Evolutionary conservation across 2,329 filamentous ascomycete species (phyloP), one percentile per base, ranked within the genome.

Genomic region (Ambrosiella cleistominuta): DNA sequence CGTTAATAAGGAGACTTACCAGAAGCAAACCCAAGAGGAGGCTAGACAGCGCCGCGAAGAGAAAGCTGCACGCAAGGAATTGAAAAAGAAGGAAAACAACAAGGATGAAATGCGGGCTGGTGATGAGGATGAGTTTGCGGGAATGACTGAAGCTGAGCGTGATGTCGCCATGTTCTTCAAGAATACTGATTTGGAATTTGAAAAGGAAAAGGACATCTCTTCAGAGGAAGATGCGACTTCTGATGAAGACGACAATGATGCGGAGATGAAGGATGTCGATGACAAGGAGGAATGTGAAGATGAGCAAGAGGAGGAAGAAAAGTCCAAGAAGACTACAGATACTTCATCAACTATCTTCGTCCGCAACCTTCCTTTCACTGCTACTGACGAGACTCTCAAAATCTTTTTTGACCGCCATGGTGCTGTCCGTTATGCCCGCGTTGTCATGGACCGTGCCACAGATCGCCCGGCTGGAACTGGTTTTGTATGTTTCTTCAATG

Each of bases 291-390:
- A 72, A 0, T 68, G 70, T 7, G 69, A 70, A 4, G 73, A 74
- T 1, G 70, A 71, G 2, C 73, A 75, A 12, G 69, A 73, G 17
- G 73, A 75, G 13, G 72, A 77, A 0, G 72, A 73, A 27, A 71
- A 72, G 17, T 67, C 72, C 2, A 71, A 74, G n/a, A 69, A 70
- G 1, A 71, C 68, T 35, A 77, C 74, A 13, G 80, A 86, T 67
- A 87, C 88, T 65, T 81, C 80, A 1, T 81, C 81, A 40, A 96
- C 90, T 0, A 70, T 97, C 12, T 98, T 98, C 71, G 79, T 98
- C 64, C 88, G 93, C 63, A 98, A 98, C 67, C 74, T 98, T 11
- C 91, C 94, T 0, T 98, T 95, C 69, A 89, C 85, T 1, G 83
- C 82, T 49, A 86, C 85, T 15, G 90, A 98, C 65, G 84, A 89